Conservation (phyloP, 140 eudicot species). For the Senecio squalidus region DNA sequence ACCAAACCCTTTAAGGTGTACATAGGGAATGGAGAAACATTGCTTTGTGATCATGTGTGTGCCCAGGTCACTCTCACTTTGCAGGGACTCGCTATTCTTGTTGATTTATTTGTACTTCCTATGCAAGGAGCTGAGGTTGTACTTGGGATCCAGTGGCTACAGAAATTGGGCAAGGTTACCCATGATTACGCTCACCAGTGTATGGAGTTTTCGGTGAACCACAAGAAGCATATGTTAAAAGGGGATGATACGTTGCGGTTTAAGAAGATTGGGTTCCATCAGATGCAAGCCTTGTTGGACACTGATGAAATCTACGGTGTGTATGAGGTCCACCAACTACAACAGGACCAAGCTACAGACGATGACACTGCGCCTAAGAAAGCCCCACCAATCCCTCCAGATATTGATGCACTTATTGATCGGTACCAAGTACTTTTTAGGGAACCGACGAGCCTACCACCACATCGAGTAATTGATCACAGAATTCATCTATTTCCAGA, state of each 20-base stretch:
- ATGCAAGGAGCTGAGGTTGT: slow-evolving; percentile 7
- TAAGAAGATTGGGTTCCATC: slow-evolving; percentile 2
- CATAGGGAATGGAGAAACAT: no score
- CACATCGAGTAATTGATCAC: slow-evolving; percentile 2
- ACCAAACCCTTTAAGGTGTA: background rate
- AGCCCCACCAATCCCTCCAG: background rate
- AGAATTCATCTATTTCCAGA: background rate
- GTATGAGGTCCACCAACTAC: background rate
- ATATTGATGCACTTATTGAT: background rate
- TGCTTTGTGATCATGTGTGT: background rate
- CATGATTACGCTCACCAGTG: slow-evolving; percentile 4
- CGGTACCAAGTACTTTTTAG: background rate
- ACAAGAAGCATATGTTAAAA: background rate
- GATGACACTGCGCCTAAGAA: background rate
- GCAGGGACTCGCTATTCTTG: background rate
- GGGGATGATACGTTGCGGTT: background rate
- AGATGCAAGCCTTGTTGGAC: slow-evolving; percentile 1
- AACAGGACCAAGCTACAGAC: background rate
- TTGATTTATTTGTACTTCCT: slow-evolving; percentile 2
- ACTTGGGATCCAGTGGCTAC: slow-evolving; percentile 9
- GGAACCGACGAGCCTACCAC: slow-evolving; percentile 5
- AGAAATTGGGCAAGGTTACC: slow-evolving; percentile 1
- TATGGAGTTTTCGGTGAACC: background rate
- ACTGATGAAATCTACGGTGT: background rate
- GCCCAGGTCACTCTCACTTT: background rate